A percentile compares a stretch with the other conserved stretches of the same genome.
Evolutionary conservation across 179 eudicot species (phyloP).

Genomic region (Vitellaria paradoxa): DNA sequence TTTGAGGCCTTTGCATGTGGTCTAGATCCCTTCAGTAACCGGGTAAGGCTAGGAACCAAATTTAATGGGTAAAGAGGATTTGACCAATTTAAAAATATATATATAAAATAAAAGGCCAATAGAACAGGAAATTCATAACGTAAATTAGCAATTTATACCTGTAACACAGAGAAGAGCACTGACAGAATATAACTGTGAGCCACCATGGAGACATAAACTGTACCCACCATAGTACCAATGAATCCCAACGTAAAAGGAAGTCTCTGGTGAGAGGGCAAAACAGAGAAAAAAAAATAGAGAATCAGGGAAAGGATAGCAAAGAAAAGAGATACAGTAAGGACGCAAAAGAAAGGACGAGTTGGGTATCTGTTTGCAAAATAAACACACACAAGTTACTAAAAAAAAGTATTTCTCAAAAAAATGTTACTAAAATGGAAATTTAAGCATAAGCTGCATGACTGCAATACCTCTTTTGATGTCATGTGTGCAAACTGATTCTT

Average conservation of each 20-base stretch:
- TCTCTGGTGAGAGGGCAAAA: constrained; percentile 44
- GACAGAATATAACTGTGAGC: constrained; percentile 93
- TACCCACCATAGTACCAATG: constrained; percentile 83
- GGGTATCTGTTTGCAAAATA: too few relatives aligned
- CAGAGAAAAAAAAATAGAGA: neutral
- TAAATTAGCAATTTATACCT: constrained; percentile 44
- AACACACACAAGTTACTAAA: too few relatives aligned
- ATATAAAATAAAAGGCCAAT: neutral
- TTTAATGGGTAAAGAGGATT: neutral
- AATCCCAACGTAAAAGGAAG: constrained; percentile 94
- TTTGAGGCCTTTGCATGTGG: neutral
- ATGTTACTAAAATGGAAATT: neutral
- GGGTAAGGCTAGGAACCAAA: constrained; percentile 1
- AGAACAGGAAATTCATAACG: neutral
- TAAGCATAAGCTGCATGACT: too few relatives aligned
- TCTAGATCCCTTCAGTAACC: neutral
- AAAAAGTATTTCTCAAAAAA: neutral
- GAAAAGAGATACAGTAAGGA: neutral
- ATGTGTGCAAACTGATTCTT: constrained; percentile 48
- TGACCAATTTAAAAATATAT: neutral
- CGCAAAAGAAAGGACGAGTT: neutral
- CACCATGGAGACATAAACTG: constrained; percentile 96
- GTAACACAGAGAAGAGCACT: constrained; percentile 83
- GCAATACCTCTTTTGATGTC: constrained; percentile 45
- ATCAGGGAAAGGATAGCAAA: neutral